Base-by-base conservation (phyloP, 257 asterid species). In the Forsythia suspensa region DNA sequence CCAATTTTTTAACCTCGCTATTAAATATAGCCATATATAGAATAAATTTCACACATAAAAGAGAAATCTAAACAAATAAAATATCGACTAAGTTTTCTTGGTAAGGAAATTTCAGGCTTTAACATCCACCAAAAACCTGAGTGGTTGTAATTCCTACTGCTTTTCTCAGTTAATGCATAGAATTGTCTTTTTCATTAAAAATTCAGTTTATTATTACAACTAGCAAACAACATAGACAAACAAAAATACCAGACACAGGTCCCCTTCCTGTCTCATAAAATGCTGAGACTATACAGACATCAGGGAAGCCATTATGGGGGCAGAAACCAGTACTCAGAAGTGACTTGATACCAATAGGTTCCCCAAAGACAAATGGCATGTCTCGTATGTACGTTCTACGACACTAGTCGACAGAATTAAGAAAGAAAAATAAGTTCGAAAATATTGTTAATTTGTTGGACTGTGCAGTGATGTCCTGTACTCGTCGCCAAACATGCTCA, bases 201-300 rank as follows among this genome's bases (percentile, higher is more conserved):
- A 76, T 81, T 84, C 78, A 86, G 77, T 71, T 29, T 79, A 80
- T 74, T 84, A 77, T 74, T 85, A 87, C 77, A 82, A 79, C 89
- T 79, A 20, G 71, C 42, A 74, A 77, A 82, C 82, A 87, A 86
- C 48, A 72, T 70, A 82, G 89, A 83, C 78, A 73, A 84, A 86
- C 94, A 86, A 85, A 92, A 88, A 88, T 82, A 86, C 88, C 89
- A 80, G 92, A 90, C 97, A 90, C 15, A 84, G 95, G 95, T 88
- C 95, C 95, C 90, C 78, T 80, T n/a, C 8, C 6, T 92, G 97
- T 90, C 92, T 80, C 74, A 85, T 51, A 83, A 80, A 86, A 84
- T 73, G 85, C 77, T 61, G 24, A 21, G 69, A 20, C 38, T 61
- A 24, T 21, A 59, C 69, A 69, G 85, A 80, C 89, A 82, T 82